A percentile compares a stretch with the other conserved stretches of the same genome.
Evolutionary conservation across 768 basidiomycete species (phyloP).

Genomic region (Asterophora parasitica): DNA sequence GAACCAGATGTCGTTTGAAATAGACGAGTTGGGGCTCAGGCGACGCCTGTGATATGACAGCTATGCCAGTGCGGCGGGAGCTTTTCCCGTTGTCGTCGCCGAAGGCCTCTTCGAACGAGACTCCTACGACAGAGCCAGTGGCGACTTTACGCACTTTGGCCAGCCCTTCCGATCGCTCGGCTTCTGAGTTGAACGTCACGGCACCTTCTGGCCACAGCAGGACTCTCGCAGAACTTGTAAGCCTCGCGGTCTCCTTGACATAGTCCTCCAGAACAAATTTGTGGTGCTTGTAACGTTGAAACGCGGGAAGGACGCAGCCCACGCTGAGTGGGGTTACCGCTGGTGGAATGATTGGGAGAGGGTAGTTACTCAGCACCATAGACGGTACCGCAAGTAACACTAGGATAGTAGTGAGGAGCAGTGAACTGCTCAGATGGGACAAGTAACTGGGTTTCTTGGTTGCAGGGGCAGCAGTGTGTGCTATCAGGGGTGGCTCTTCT

Average conservation of each 20-base stretch:
- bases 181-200: slow-evolving; percentile 51
- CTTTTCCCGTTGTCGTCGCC: slow-evolving; percentile 33
- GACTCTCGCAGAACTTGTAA: slow-evolving; percentile 44
- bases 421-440: slow-evolving; percentile 19
- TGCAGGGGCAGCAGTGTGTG: slow-evolving; percentile 13
- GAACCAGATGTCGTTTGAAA: slow-evolving; percentile 75
- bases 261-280: slow-evolving; percentile 51
- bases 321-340: slow-evolving; percentile 54
- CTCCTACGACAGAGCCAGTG: slow-evolving; percentile 50
- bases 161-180: slow-evolving; percentile 49
- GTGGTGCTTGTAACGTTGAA: slow-evolving; percentile 34
- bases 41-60: slow-evolving; percentile 44
- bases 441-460: slow-evolving; percentile 10
- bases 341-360: slow-evolving; percentile 32
- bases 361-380: slow-evolving; percentile 36
- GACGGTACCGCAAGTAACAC: slow-evolving; percentile 53
- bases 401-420: slow-evolving; percentile 37
- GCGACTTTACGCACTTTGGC: slow-evolving; percentile 31
- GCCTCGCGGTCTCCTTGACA: slow-evolving; percentile 48
- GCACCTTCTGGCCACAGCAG: slow-evolving; percentile 83
- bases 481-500: slow-evolving; percentile 12
- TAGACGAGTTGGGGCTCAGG: slow-evolving; percentile 43
- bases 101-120: slow-evolving; percentile 66
- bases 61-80: slow-evolving; percentile 57
- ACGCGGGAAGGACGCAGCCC: slow-evolving; percentile 62